Evolutionary conservation across 352 stramenopile species (phyloP).

Genomic region (Pseudoperonospora humuli): DNA sequence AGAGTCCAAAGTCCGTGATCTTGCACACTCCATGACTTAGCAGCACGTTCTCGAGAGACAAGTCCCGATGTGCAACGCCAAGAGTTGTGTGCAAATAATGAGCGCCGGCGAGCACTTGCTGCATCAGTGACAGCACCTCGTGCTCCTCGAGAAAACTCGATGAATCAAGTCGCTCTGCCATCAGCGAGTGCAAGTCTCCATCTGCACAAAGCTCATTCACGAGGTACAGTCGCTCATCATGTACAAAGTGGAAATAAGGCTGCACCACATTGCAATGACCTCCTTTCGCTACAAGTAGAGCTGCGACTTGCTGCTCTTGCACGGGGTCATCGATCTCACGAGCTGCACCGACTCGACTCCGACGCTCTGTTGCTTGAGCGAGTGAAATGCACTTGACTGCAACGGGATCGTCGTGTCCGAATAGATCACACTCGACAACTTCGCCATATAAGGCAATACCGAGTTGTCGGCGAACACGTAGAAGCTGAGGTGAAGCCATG

Average conservation of each 20-base stretch:
- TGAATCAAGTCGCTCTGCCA: conserved; percentile 5
- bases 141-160: conserved; percentile 10
- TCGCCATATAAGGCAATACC: conserved; percentile 18
- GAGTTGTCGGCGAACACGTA: conserved; percentile 16
- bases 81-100: conserved; percentile 33
- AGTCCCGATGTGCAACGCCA: conserved; percentile 37
- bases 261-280: conserved; percentile 29
- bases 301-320: conserved; percentile 16
- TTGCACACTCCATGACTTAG: conserved; percentile 30
- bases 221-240: conserved; percentile 17
- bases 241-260: conserved; percentile 18
- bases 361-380: conserved; percentile 1
- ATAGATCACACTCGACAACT: conserved; percentile 24
- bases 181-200: conserved; percentile 39
- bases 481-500: neutral
- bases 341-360: neutral
- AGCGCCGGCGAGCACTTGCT: conserved; percentile 32
- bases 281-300: conserved; percentile 9
- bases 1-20: conserved; percentile 59
- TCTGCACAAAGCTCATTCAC: conserved; percentile 44
- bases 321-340: conserved; percentile 25
- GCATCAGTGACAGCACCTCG: conserved; percentile 30
- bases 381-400: conserved; percentile 32
- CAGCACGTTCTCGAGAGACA: conserved; percentile 58
- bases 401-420: conserved; percentile 2